Evolutionary conservation across 768 basidiomycete genomes (phyloP).

Genomic region (Leccinum disarticulatum): DNA sequence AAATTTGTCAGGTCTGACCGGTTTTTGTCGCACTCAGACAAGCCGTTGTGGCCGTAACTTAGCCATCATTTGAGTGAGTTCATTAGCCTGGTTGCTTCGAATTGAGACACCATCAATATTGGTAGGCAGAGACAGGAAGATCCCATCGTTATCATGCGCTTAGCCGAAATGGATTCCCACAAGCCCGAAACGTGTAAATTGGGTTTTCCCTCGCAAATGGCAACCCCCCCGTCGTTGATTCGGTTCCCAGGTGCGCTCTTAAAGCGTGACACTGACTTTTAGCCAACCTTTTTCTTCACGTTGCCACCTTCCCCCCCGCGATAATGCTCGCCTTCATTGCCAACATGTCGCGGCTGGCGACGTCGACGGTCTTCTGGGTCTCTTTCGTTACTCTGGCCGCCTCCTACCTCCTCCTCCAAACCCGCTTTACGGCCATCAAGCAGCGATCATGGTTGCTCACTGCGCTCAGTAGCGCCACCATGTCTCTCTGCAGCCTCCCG

Average conservation of each 20-base stretch:
- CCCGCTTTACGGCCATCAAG: slow-evolving; percentile 35
- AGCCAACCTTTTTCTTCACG: slow-evolving; percentile 15
- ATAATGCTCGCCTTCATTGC: slow-evolving; percentile 22
- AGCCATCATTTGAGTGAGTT: background rate
- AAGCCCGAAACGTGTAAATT: slow-evolving; percentile 26
- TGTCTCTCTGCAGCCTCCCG: slow-evolving; percentile 44
- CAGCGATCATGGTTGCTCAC: slow-evolving; percentile 52
- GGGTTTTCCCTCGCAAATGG: slow-evolving; percentile 8
- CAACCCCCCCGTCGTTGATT: slow-evolving; percentile 9
- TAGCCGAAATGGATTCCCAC: slow-evolving; percentile 24
- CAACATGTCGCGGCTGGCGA: slow-evolving; percentile 19
- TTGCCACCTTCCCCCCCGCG: slow-evolving; percentile 19
- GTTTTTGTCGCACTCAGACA: background rate
- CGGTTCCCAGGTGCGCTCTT: slow-evolving; percentile 22
- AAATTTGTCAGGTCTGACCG: slow-evolving; percentile 18
- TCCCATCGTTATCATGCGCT: slow-evolving; percentile 15
- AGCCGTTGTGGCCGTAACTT: background rate
- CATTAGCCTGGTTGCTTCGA: background rate
- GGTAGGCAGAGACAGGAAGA: slow-evolving; percentile 10
- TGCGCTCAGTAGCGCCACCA: slow-evolving; percentile 37
- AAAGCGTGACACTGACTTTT: slow-evolving; percentile 18
- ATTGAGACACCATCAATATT: slow-evolving; percentile 6
- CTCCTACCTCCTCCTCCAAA: slow-evolving; percentile 33
- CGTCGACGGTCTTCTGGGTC: slow-evolving; percentile 25
- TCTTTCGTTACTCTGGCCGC: slow-evolving; percentile 17